phyloP scores from a whole-genome alignment of 1,284 basidiomycete species.

The Marasmius tenuissimus region DNA sequence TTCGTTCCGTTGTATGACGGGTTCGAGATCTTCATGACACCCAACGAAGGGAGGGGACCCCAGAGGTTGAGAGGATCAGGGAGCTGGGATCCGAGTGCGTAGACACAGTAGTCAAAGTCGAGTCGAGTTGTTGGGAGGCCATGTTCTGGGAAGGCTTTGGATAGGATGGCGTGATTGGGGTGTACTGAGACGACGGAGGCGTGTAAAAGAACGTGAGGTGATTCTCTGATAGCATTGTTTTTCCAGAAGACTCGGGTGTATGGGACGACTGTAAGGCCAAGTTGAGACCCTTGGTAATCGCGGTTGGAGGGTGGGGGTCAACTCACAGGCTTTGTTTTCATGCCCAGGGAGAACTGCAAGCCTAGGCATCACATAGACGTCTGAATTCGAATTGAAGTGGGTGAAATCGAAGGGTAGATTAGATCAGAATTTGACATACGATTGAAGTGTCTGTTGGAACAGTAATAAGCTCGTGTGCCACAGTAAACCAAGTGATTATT shows the following conservation, averaged over 20 bases:
- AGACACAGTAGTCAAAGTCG: slow-evolving; percentile 55
- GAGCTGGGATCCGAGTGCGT: slow-evolving; percentile 58
- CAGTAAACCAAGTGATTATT: neutral
- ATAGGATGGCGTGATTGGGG: slow-evolving; percentile 38
- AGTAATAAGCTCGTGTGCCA: neutral
- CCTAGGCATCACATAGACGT: slow-evolving; percentile 65
- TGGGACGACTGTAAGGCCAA: slow-evolving; percentile 52
- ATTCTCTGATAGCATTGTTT: slow-evolving; percentile 12
- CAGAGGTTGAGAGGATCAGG: slow-evolving; percentile 60
- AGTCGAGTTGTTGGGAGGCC: slow-evolving; percentile 24
- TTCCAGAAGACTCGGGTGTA: slow-evolving; percentile 44
- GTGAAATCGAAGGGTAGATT: neutral
- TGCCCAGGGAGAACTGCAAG: slow-evolving; percentile 64
- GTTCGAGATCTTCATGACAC: slow-evolving; percentile 3
- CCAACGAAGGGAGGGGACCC: slow-evolving; percentile 24
- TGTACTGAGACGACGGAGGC: slow-evolving; percentile 34
- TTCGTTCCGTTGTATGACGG: slow-evolving; percentile 45
- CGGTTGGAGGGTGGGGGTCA: neutral
- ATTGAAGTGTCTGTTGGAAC: slow-evolving; percentile 40
- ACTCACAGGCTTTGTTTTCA: slow-evolving; percentile 71
- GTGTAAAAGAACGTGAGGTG: slow-evolving; percentile 39
- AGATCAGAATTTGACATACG: slow-evolving; percentile 28
- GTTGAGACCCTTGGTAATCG: neutral
- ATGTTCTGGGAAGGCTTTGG: slow-evolving; percentile 45
- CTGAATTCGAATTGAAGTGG: slow-evolving; percentile 24